Base-by-base conservation (phyloP, 495 filamentous ascomycete species). In the Daldinia loculata region DNA sequence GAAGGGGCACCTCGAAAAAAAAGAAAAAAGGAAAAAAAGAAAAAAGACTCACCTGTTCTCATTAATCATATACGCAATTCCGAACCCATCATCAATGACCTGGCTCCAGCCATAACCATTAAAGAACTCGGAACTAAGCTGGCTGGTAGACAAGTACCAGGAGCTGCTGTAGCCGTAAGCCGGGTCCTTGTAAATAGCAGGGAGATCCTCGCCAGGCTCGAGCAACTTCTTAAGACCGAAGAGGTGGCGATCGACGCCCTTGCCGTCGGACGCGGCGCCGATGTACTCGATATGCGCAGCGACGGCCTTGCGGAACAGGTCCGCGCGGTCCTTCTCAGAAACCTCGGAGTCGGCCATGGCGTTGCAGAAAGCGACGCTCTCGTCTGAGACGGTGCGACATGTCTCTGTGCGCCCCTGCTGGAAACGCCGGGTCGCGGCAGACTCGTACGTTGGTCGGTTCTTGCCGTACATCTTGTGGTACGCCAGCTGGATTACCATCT, bases 21-120 rank as follows among this genome's bases (percentile, higher is more conserved):
- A 70, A 62, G 61, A 52, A 34, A 69, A 29, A 30, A 63, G 76
- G n/a, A 58, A 22, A 74, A 39, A 76, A 70, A 62, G 61, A 52
- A 34, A 69, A 29, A 30, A 63, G 76, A 80, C 83, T 80, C 77
- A 86, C 85, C 82, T 87, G 80, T 96, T 97, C 86, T 99, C 95
- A 76, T 99, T 99, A 75, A 99, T 98, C 96, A 99, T 99, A 75
- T 99, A 99, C 12, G 96, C 96, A 80, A 99, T 97, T 22, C 96
- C 95, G 79, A 93, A 99, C 15, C 95, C 95, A 39, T 90, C 92
- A 77, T 98, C 95, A 63, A 98, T 91, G 19, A 99, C 96, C 86
- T 99, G 95, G 76, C 93, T 96, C 96, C 96, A 99, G 32, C 96
- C 96, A 83, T 99, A 99, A 15, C 96, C 96, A 78, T 99, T 98